These are phyloP conservation scores for Letharia columbiana DNA, from an alignment of 495 filamentous ascomycete species.

Conservation along the genomic window DNA sequence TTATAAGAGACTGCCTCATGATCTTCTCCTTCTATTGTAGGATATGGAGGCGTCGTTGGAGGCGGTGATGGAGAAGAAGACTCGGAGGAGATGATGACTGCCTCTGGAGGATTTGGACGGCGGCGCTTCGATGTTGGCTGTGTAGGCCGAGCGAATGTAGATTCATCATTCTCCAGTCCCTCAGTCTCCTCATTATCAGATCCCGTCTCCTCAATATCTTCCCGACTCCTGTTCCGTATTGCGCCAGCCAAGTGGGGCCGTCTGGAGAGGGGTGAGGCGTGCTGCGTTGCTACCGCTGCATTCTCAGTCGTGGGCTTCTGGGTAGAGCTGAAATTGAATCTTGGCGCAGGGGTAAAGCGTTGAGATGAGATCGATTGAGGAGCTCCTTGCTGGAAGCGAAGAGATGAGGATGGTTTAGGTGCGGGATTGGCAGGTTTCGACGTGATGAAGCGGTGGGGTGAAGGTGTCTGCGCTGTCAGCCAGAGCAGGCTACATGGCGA, in stretches of 20 bases:
- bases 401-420: slow-evolving; percentile 10
- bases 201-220: slow-evolving; percentile 15
- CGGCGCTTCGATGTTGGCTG: slow-evolving; percentile 12
- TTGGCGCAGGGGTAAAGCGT: slow-evolving; percentile 12
- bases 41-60: slow-evolving; percentile 9
- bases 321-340: slow-evolving; percentile 12
- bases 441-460: slow-evolving; percentile 16
- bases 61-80: slow-evolving; percentile 10
- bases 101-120: slow-evolving; percentile 12
- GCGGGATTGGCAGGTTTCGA: background rate
- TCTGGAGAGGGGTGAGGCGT: background rate
- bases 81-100: slow-evolving; percentile 13
- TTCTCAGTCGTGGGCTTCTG: slow-evolving; percentile 7
- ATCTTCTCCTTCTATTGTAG: slow-evolving; percentile 3
- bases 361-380: slow-evolving; percentile 2
- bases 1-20: background rate
- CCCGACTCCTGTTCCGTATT: background rate
- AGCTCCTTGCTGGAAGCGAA: slow-evolving; percentile 12
- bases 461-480: slow-evolving; percentile 11
- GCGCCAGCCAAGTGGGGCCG: background rate
- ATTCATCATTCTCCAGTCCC: background rate
- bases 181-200: slow-evolving; percentile 12
- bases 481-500: background rate
- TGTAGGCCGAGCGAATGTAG: background rate
- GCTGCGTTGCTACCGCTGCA: slow-evolving; percentile 1